Evolutionary conservation across 75 land plant genomes (phyloP).

Genomic region (Cupressus sempervirens): DNA sequence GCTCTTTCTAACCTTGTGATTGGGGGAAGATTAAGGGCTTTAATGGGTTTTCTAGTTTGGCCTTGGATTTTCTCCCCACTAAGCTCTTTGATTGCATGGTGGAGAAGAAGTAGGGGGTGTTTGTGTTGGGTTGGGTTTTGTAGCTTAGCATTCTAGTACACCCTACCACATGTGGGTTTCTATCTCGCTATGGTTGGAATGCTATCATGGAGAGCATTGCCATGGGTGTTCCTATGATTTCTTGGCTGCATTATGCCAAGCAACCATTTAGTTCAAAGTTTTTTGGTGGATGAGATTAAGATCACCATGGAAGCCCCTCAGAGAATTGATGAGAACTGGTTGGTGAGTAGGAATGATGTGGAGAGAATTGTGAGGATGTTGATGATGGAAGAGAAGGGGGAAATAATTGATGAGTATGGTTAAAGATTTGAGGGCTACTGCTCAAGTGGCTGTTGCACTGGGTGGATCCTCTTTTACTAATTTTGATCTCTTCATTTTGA

Average conservation of each 20-base stretch:
- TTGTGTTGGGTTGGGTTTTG: constrained; percentile 16
- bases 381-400: neutral
- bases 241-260: constrained; percentile 17
- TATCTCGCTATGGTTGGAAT: constrained; percentile 15
- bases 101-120: neutral
- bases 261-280: constrained; percentile 10
- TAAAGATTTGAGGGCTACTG: neutral
- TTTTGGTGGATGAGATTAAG: constrained; percentile 9
- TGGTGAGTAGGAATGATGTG: constrained; percentile 5
- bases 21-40: neutral
- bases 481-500: neutral
- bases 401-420: neutral
- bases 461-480: constrained; percentile 5
- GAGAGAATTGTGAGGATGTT: neutral
- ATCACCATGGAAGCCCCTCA: neutral
- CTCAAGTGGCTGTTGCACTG: neutral
- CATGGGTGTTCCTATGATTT: constrained; percentile 11
- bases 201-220: constrained; percentile 6
- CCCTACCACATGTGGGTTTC: constrained; percentile 13
- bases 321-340: neutral
- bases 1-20: neutral
- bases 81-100: neutral
- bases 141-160: constrained; percentile 9
- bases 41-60: neutral
- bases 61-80: neutral